Conservation (phyloP, 768 basidiomycete species). For the Scleroderma citrinum region DNA sequence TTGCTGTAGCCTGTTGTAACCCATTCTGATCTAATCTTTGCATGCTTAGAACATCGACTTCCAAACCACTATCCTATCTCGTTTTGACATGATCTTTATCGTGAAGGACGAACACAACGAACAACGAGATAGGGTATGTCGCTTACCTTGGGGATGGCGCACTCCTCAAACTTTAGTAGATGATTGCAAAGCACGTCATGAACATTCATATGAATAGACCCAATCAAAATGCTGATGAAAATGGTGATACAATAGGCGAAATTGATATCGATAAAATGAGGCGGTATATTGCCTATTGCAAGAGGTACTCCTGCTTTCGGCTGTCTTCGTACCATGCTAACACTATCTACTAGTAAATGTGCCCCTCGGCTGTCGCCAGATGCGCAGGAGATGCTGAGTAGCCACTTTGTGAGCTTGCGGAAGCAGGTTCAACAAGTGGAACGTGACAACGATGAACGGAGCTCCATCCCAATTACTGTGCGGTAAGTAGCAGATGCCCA, state of each 20-base stretch:
- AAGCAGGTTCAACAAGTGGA: slow-evolving; percentile 96
- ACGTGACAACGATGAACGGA: slow-evolving; percentile 93
- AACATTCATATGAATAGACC: slow-evolving; percentile 97
- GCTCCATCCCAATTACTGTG: slow-evolving; percentile 96
- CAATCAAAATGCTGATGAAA: slow-evolving; percentile 54
- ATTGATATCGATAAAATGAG: slow-evolving; percentile 98
- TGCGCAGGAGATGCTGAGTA: slow-evolving; percentile 93
- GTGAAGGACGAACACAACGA: slow-evolving; percentile 98
- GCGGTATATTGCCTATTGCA: slow-evolving; percentile 93
- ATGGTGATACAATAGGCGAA: slow-evolving; percentile 71
- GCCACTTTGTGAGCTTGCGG: slow-evolving; percentile 88
- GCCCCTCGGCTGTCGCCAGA: slow-evolving; percentile 91
- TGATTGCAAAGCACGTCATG: slow-evolving; percentile 96
- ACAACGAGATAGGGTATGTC: slow-evolving; percentile 73
- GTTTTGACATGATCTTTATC: slow-evolving; percentile 99
- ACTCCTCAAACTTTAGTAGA: slow-evolving; percentile 38
- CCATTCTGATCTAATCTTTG: not conserved
- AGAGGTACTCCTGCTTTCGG: slow-evolving; percentile 50
- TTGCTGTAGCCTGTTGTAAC: not conserved
- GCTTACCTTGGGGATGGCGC: not conserved
- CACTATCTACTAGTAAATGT: slow-evolving; percentile 63
- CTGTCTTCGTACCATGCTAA: slow-evolving; percentile 1
- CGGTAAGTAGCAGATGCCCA: slow-evolving; percentile 49
- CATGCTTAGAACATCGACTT: slow-evolving; percentile 79
- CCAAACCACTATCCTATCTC: slow-evolving; percentile 95